phyloP scores from a whole-genome alignment of 345 rosid species.

The Citrus sp. region DNA sequence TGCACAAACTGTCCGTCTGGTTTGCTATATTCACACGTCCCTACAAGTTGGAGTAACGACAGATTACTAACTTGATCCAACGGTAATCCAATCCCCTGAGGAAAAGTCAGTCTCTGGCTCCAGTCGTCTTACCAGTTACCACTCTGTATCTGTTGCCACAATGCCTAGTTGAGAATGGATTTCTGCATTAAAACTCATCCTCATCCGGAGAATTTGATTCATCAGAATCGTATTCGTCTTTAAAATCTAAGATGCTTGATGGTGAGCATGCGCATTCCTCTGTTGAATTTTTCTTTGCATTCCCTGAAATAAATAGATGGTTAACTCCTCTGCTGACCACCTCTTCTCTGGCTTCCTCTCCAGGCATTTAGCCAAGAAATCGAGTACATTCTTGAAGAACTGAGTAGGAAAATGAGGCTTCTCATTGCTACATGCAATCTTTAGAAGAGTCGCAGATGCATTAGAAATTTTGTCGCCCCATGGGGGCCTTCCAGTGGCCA shows the following conservation, averaged over 20 bases:
- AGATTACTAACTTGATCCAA: too few species aligned
- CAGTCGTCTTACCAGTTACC: background rate
- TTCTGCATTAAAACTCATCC: background rate
- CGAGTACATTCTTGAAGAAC: conserved; percentile 19
- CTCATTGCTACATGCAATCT: conserved; percentile 28
- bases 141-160: background rate
- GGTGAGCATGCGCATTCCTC: conserved; percentile 12
- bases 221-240: conserved; percentile 6
- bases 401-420: conserved; percentile 26
- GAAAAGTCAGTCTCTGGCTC: background rate
- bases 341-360: conserved; percentile 21
- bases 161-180: conserved; percentile 13
- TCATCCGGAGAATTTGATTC: background rate
- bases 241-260: conserved; percentile 1
- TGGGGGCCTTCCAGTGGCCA: conserved; percentile 38
- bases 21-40: too few species aligned
- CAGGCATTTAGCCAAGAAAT: conserved; percentile 34
- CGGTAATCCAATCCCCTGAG: background rate
- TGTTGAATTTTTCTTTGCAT: background rate
- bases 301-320: conserved; percentile 16
- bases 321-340: conserved; percentile 21
- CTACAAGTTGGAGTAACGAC: too few species aligned
- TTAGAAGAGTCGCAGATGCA: conserved; percentile 25
- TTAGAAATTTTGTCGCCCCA: conserved; percentile 12
- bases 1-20: too few species aligned